Conservation (phyloP, 2,329 filamentous ascomycete species). For the Pseudogymnoascus sp. region DNA sequence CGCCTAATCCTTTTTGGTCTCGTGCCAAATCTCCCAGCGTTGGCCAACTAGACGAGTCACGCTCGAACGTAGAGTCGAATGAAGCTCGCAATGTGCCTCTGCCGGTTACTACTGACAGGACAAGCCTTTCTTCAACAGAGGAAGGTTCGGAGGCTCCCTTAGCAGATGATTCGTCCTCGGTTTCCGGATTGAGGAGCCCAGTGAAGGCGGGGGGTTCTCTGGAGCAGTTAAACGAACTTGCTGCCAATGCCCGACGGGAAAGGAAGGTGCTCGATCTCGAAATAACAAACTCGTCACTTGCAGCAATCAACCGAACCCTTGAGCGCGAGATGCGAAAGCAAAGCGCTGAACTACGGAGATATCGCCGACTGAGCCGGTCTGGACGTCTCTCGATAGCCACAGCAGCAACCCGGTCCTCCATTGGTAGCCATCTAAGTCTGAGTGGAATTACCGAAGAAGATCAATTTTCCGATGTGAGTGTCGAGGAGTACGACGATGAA, state of each 20-base stretch:
- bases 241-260: slow-evolving; percentile 82
- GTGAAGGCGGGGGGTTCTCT: slow-evolving; percentile 49
- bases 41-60: neutral
- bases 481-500: slow-evolving; percentile 40
- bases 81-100: neutral
- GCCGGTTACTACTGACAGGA: neutral
- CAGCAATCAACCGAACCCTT: slow-evolving; percentile 89
- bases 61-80: neutral
- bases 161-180: neutral
- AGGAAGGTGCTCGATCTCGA: slow-evolving; percentile 93
- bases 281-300: slow-evolving; percentile 89
- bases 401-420: slow-evolving; percentile 41
- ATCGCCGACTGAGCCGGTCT: slow-evolving; percentile 75
- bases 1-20: neutral
- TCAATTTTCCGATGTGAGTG: slow-evolving; percentile 45
- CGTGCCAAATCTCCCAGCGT: slow-evolving; percentile 1
- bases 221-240: slow-evolving; percentile 66
- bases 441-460: slow-evolving; percentile 19
- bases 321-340: slow-evolving; percentile 90
- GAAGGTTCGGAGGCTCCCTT: neutral
- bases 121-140: slow-evolving; percentile 2
- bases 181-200: slow-evolving; percentile 39
- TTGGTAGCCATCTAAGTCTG: slow-evolving; percentile 37
- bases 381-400: slow-evolving; percentile 62
- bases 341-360: slow-evolving; percentile 78